A percentile compares a stretch with the other conserved stretches of the same genome.
phyloP scores from a whole-genome alignment of 139 green algal genomes.

The Yamagishiella unicocca region DNA sequence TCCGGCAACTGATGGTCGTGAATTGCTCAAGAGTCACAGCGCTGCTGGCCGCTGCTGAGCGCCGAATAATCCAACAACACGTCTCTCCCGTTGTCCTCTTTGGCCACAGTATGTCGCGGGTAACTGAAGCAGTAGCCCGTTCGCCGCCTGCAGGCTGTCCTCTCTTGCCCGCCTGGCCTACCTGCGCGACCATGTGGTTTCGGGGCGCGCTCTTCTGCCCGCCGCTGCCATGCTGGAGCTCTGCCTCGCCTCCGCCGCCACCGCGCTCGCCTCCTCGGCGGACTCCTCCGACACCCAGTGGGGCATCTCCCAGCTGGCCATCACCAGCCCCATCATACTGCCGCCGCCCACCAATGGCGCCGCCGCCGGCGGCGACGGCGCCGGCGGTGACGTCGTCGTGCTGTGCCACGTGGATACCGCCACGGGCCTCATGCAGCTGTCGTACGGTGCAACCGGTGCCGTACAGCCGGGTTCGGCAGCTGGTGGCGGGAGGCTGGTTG shows the following conservation, averaged over 20 bases:
- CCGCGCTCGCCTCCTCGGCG: constrained; percentile 34
- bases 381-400: constrained; percentile 7
- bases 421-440: constrained; percentile 43
- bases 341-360: constrained; percentile 42
- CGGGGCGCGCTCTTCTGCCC: constrained; percentile 69
- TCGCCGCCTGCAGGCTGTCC: constrained; percentile 34
- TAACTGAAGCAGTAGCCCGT: too few relatives aligned
- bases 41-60: too few relatives aligned
- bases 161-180: constrained; percentile 47
- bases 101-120: too few relatives aligned
- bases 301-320: constrained; percentile 44
- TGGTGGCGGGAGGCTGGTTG: neutral
- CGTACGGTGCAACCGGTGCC: neutral
- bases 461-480: too few relatives aligned
- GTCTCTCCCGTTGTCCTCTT: too few relatives aligned
- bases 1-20: too few relatives aligned
- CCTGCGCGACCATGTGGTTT: constrained; percentile 63
- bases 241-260: constrained; percentile 52
- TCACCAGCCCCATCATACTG: constrained; percentile 59
- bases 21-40: too few relatives aligned
- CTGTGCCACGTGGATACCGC: constrained; percentile 37
- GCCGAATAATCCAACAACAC: too few relatives aligned
- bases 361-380: constrained; percentile 16
- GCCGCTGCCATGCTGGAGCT: constrained; percentile 80
- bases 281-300: neutral